Evolutionary conservation across 2,329 filamentous ascomycete species (phyloP).

Genomic region (Aspergillus ruber): DNA sequence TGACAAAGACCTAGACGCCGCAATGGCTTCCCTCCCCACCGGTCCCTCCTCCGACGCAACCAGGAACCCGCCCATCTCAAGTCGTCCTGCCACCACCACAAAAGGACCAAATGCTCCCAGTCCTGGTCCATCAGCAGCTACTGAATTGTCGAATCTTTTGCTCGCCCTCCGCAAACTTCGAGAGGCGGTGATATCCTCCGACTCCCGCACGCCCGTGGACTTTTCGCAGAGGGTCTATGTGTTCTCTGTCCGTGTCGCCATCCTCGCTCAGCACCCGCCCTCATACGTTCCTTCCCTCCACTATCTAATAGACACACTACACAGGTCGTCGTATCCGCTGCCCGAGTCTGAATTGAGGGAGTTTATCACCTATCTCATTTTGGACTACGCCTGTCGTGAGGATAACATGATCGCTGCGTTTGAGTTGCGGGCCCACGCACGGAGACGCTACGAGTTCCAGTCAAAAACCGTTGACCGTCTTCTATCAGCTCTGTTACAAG

Average conservation of each 20-base stretch:
- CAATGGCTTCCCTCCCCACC: constrained; percentile 60
- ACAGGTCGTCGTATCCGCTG: constrained; percentile 58
- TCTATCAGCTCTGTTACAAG: constrained; percentile 65
- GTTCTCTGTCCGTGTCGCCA: constrained; percentile 78
- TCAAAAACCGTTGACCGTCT: constrained; percentile 65
- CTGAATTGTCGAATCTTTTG: constrained; percentile 67
- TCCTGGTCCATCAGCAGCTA: constrained; percentile 41
- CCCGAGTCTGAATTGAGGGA: constrained; percentile 68
- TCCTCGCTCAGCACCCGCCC: constrained; percentile 74
- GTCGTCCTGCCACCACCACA: constrained; percentile 13
- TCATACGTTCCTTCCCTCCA: constrained; percentile 85
- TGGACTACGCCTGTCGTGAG: constrained; percentile 84
- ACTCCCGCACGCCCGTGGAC: constrained; percentile 64
- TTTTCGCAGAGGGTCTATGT: constrained; percentile 88
- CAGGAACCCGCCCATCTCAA: constrained; percentile 32
- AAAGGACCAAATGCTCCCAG: constrained; percentile 11
- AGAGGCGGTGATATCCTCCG: constrained; percentile 70
- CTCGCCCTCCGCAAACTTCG: constrained; percentile 84
- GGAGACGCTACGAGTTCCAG: constrained; percentile 49
- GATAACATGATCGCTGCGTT: constrained; percentile 68
- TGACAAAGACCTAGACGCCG: constrained; percentile 64
- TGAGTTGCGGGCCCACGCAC: constrained; percentile 50
- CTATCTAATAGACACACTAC: constrained; percentile 67
- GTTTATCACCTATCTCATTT: constrained; percentile 70
- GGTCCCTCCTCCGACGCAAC: constrained; percentile 34